These are phyloP conservation scores for Eucalyptus decipiens DNA, from an alignment of 345 rosid genomes.

Conservation along the genomic window DNA sequence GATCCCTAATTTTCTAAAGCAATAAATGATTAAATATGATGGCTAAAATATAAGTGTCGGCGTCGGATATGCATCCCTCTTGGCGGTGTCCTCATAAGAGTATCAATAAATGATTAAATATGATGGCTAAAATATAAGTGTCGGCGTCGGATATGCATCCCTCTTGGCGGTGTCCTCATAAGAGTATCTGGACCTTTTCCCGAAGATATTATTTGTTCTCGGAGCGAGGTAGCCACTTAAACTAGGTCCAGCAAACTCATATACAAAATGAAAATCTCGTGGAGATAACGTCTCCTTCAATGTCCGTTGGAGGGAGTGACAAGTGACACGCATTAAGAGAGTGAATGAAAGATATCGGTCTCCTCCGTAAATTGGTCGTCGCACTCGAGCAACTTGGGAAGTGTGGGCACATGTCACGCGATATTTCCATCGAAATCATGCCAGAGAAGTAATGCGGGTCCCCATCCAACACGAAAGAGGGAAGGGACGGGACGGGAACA, in stretches of 20 bases:
- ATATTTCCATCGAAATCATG: background rate
- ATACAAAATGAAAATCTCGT: background rate
- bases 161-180: background rate
- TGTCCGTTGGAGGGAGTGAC: background rate
- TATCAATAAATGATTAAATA: background rate
- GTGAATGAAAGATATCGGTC: background rate
- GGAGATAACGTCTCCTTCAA: background rate
- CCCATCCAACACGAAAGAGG: background rate
- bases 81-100: background rate
- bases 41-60: background rate
- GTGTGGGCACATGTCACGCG: background rate
- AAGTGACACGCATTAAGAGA: background rate
- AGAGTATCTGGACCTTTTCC: background rate
- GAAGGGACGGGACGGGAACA: background rate
- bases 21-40: background rate
- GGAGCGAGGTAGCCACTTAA: background rate
- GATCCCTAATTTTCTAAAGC: background rate
- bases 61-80: background rate
- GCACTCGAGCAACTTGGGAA: background rate
- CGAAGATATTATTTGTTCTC: background rate
- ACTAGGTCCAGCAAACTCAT: background rate
- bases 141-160: background rate
- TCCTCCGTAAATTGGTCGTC: background rate
- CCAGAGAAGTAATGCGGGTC: background rate
- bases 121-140: background rate